Conservation (phyloP, 2,329 filamentous ascomycete genomes). For the Lasiodiplodia sp. region DNA sequence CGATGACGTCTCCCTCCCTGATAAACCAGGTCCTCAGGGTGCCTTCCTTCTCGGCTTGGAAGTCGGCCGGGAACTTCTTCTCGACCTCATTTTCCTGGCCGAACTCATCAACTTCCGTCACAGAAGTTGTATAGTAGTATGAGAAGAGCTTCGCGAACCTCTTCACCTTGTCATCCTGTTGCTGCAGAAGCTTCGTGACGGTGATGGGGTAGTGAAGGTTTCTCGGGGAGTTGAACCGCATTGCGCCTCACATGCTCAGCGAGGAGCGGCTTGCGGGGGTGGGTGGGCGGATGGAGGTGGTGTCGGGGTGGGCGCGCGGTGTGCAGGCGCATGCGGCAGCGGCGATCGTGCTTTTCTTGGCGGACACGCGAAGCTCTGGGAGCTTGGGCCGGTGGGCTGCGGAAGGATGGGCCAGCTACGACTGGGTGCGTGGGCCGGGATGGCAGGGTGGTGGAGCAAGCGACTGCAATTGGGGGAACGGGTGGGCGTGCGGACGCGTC, state of each 20-base stretch:
- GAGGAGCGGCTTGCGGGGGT: conserved; percentile 16
- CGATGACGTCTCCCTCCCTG: conserved; percentile 64
- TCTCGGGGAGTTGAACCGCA: conserved; percentile 58
- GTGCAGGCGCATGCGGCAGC: conserved; percentile 23
- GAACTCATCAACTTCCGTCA: conserved; percentile 72
- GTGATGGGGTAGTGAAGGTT: conserved; percentile 90
- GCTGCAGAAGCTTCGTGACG: conserved; percentile 82
- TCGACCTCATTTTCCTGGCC: conserved; percentile 75
- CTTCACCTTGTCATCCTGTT: conserved; percentile 75
- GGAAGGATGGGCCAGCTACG: conserved; percentile 7
- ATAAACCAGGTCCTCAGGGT: conserved; percentile 80
- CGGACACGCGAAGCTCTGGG: conserved; percentile 26
- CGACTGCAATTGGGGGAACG: conserved; percentile 20
- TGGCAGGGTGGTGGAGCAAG: background rate
- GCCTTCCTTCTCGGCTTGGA: conserved; percentile 85
- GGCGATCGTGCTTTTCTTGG: conserved; percentile 23
- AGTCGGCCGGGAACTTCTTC: conserved; percentile 77
- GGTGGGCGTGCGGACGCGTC: conserved; percentile 20
- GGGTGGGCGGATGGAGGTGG: background rate
- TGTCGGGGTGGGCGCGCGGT: conserved; percentile 11
- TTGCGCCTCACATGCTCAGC: conserved; percentile 47
- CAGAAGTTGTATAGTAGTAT: conserved; percentile 83
- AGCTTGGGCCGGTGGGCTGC: conserved; percentile 28
- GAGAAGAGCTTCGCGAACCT: conserved; percentile 81
- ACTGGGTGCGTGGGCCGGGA: conserved; percentile 10